phyloP scores from a whole-genome alignment of 495 filamentous ascomycete genomes.

The Daldinia concentrica region DNA sequence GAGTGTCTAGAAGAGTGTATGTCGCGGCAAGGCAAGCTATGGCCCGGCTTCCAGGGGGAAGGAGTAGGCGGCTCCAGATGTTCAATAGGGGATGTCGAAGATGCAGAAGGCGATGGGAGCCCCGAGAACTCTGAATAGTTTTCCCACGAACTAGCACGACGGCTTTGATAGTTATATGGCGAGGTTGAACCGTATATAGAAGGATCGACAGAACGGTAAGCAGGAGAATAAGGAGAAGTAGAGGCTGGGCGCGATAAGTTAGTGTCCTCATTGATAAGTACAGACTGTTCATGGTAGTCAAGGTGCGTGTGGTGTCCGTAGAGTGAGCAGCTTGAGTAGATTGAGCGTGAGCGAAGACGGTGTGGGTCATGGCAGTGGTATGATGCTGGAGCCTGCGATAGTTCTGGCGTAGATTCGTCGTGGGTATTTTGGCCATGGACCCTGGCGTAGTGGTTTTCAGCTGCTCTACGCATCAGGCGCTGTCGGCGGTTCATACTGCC shows the following conservation, averaged over 20 bases:
- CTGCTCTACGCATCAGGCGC: conserved; percentile 48
- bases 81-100: conserved; percentile 63
- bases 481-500: conserved; percentile 85
- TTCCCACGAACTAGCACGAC: background rate
- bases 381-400: background rate
- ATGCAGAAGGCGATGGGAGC: conserved; percentile 74
- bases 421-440: background rate
- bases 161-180: background rate
- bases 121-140: conserved; percentile 50
- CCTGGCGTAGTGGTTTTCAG: conserved; percentile 20
- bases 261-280: background rate
- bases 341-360: background rate
- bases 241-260: background rate
- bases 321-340: background rate
- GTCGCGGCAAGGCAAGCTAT: background rate
- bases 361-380: background rate
- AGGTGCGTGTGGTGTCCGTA: background rate
- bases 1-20: background rate
- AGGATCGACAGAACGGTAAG: background rate
- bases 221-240: background rate
- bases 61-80: conserved; percentile 65
- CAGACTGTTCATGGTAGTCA: background rate
- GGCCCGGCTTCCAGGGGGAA: background rate
- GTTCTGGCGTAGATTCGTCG: background rate
- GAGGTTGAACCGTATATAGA: conserved; percentile 10